Evolutionary conservation across 148 eudicot genomes (phyloP), one percentile per base, ranked within the genome.

Genomic region (Silene uniflora): DNA sequence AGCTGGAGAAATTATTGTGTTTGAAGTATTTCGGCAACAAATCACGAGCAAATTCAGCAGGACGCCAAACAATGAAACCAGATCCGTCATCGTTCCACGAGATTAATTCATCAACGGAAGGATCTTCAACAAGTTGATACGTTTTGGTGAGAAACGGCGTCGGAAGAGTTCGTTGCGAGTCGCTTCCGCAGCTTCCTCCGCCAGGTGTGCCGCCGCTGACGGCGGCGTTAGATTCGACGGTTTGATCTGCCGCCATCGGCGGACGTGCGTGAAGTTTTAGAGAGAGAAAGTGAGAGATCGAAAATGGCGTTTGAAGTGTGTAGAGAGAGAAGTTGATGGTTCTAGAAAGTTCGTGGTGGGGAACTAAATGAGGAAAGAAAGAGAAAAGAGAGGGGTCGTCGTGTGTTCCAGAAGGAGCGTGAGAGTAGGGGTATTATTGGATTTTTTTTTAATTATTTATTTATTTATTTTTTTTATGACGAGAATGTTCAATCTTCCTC

Each of bases 1-100:
- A 92, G 76, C 97, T 92, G 17, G 97, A 92, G 86, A 92, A 92
- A 81, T 92, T 92, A 75, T 92, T 89, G 69, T 92, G 97, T 74
- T 92, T 92, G 75, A 93, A 91, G 69, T 84, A 93, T 52, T 85
- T 84, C 0, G 96, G 96, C 52, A 93, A 87, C 81, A 93, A 89
- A 85, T 93, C 98, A 21, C 92, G 81, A 56, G 96, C 90, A 35
- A 93, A 93, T 67, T 91, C 98, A 17, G 98, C 91, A 4, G 98
- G 91, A 10, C 86, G 84, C 98, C 96, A 93, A 21, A 93, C 93
- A 44, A 93, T 77, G 84, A 93, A 93, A n/a, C 83, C 78, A 0
- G 91, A 88, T 23, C 98, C 98, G 16, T 91, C 90, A 14, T 85
- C 87, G 47, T 89, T 93, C 98, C 98, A 93, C 10, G 98, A 91